phyloP scores from a whole-genome alignment of 352 stramenopile genomes.

The Phytophthora palmivora region DNA sequence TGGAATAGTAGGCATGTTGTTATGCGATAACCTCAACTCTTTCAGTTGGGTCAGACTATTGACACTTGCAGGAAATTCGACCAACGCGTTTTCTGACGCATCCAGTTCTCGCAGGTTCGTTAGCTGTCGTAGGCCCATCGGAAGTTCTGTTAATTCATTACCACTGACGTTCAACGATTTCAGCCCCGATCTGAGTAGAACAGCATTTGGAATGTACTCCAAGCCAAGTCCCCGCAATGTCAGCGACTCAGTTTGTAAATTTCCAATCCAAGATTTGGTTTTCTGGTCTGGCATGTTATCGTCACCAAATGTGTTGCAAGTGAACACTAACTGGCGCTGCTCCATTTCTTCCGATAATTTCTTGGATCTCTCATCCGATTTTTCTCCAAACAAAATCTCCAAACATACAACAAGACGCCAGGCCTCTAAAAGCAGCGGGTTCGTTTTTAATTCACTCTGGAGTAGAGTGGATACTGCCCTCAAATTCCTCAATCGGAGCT shows the following conservation, averaged over 20 bases:
- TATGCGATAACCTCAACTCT: constrained; percentile 57
- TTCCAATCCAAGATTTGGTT: neutral
- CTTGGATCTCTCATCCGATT: constrained; percentile 19
- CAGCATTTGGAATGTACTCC: constrained; percentile 39
- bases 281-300: constrained; percentile 9
- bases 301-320: constrained; percentile 44
- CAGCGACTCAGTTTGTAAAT: constrained; percentile 14
- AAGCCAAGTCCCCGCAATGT: constrained; percentile 38
- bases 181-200: constrained; percentile 45
- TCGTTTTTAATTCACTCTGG: constrained; percentile 34
- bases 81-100: constrained; percentile 66
- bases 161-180: constrained; percentile 52
- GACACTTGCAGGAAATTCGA: constrained; percentile 45
- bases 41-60: constrained; percentile 40
- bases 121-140: constrained; percentile 41
- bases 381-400: constrained; percentile 68
- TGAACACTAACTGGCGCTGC: constrained; percentile 44
- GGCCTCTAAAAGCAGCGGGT: constrained; percentile 47
- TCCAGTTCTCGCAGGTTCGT: constrained; percentile 50
- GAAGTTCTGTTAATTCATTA: constrained; percentile 61
- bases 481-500: constrained; percentile 50
- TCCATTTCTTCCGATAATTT: constrained; percentile 41
- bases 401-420: constrained; percentile 61
- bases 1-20: constrained; percentile 53
- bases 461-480: constrained; percentile 49